Evolutionary conservation across 345 rosid genomes (phyloP).

Genomic region (Arabis hirsuta): DNA sequence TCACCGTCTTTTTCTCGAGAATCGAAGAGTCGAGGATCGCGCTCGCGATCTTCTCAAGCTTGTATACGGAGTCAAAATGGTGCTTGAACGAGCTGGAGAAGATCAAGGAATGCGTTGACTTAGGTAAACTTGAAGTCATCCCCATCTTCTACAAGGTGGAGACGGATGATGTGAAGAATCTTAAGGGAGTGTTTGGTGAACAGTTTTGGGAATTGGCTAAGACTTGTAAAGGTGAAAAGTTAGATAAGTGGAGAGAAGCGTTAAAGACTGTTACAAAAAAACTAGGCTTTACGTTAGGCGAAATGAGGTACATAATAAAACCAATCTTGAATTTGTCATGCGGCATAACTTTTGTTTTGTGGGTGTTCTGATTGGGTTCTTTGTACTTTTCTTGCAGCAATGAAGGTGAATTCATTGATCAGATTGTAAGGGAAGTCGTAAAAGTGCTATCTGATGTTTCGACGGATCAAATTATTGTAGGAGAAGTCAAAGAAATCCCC

Average conservation of each 20-base stretch:
- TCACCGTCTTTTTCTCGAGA: background rate
- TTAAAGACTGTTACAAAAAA: background rate
- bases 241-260: slow-evolving; percentile 17
- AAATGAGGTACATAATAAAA: background rate
- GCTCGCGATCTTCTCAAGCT: slow-evolving; percentile 11
- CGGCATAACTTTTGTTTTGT: no score
- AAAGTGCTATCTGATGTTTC: background rate
- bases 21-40: slow-evolving; percentile 16
- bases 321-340: no score
- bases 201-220: slow-evolving; percentile 1
- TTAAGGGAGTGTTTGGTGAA: background rate
- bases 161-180: slow-evolving; percentile 11
- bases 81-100: slow-evolving; percentile 30
- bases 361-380: no score
- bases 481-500: background rate
- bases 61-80: background rate
- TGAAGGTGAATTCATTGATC: background rate
- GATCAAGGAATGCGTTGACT: slow-evolving; percentile 18
- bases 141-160: slow-evolving; percentile 29
- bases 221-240: background rate
- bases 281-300: background rate
- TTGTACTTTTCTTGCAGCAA: background rate
- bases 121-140: background rate
- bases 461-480: no score
- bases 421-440: background rate